Conservation (phyloP, 352 stramenopile genomes). For the Phytophthora tentaculata region DNA sequence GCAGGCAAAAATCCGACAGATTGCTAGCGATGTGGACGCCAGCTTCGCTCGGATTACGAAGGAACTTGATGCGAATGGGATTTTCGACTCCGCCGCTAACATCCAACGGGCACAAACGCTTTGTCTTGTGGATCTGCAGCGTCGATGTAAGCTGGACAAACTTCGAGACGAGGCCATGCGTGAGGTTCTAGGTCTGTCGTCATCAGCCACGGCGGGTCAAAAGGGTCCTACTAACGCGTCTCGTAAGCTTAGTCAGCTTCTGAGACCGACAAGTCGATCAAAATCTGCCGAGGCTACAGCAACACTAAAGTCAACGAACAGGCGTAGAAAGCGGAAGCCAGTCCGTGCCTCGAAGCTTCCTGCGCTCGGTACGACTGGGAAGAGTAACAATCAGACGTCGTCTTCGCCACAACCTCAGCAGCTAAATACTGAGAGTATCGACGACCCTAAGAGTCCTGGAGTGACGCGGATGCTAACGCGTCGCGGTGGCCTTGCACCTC, state of each 20-base stretch:
- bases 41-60: conserved; percentile 60
- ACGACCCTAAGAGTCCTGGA: not conserved
- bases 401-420: conserved; percentile 2
- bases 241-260: conserved; percentile 27
- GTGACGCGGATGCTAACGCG: conserved; percentile 16
- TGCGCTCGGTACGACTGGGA: not conserved
- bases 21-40: conserved; percentile 60
- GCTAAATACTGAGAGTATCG: conserved; percentile 1
- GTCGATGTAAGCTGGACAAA: conserved; percentile 62
- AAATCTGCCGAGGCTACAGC: conserved; percentile 1
- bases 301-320: not conserved
- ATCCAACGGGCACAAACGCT: conserved; percentile 66
- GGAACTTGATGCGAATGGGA: conserved; percentile 62
- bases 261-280: conserved; percentile 12
- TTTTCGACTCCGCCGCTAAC: conserved; percentile 72
- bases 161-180: conserved; percentile 67
- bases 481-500: conserved; percentile 20
- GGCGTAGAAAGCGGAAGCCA: conserved; percentile 23
- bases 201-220: conserved; percentile 11
- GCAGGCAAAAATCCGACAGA: conserved; percentile 71
- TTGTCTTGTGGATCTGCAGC: conserved; percentile 76
- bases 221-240: conserved; percentile 1
- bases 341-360: conserved; percentile 18
- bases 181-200: conserved; percentile 47
- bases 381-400: conserved; percentile 15